Base-by-base conservation (phyloP, 2,329 filamentous ascomycete species). In the Colletotrichum lupini region DNA sequence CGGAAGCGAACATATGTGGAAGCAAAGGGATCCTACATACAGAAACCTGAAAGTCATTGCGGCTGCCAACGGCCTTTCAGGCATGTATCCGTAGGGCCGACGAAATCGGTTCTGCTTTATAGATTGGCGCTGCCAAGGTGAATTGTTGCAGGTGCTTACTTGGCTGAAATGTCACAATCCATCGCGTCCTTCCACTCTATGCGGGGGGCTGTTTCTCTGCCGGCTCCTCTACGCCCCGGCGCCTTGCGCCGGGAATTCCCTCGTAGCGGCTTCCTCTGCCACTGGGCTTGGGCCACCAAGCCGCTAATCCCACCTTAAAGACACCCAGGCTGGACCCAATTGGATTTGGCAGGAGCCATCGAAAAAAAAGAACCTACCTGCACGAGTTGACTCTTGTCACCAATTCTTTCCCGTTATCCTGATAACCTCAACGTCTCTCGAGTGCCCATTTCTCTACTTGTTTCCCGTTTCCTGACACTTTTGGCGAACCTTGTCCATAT, bases 191-290 rank as follows among this genome's bases (percentile, higher is more conserved):
- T 42, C 16, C 16, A 42, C 46, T 56, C 52, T 26, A 56, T 61
- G 68, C 46, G 32, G 60, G 24, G 53, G 11, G 42, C 7, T 4
- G 19, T 49, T 49, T 49, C 8, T 22, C 42, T 49, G 42, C 42
- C 19, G 16, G 37, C 37, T 42, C 8, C 37, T 42, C 37, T 42
- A 19, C 16, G 26, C n/a, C 30, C 61, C 60, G 26, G 26, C 24
- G 49, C 60, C 55, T 70, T 73, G 67, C 59, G 61, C 60, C 42
- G 70, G 67, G 70, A 66, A 70, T 73, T 73, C 55, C 67, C 67
- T 65, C 65, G 58, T 30, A 68, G 64, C 69, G 52, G 56, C 35
- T 22, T n/a, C 42, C 42, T n/a, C 28, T 59, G 60, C 67, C 32
- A 16, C n/a, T 30, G 42, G 62, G 56, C 57, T 56, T 55, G 42